Conservation (phyloP, 2,329 filamentous ascomycete species). For the Phialemonium atrogriseum region DNA sequence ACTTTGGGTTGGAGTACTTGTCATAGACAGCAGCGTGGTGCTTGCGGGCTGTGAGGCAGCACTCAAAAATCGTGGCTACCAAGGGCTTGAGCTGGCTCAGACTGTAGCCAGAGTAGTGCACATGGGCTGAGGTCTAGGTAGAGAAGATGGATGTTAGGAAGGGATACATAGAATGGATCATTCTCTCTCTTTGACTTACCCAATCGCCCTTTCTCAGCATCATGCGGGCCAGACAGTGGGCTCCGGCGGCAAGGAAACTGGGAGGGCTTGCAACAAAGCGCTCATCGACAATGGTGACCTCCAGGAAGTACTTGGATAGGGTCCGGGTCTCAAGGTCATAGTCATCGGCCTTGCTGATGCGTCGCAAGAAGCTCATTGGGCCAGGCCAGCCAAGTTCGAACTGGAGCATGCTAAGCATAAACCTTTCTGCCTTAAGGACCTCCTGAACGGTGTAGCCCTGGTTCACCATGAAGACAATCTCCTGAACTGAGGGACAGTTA, state of each 20-base stretch:
- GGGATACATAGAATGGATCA: not conserved
- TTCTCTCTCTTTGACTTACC: slow-evolving; percentile 49
- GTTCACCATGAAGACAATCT: slow-evolving; percentile 99
- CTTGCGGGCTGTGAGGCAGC: slow-evolving; percentile 69
- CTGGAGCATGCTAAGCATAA: slow-evolving; percentile 94
- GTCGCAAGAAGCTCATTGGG: slow-evolving; percentile 93
- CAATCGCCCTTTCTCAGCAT: slow-evolving; percentile 89
- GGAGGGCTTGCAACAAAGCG: slow-evolving; percentile 87
- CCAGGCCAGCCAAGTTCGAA: slow-evolving; percentile 98
- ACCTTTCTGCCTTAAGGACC: slow-evolving; percentile 93
- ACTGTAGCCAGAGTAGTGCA: slow-evolving; percentile 91
- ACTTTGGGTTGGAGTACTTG: slow-evolving; percentile 83
- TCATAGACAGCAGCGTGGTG: slow-evolving; percentile 86
- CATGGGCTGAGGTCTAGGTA: slow-evolving; percentile 65
- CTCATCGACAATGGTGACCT: slow-evolving; percentile 96
- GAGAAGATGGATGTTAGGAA: slow-evolving; percentile 33
- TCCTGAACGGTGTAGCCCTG: slow-evolving; percentile 82
- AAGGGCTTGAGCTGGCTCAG: slow-evolving; percentile 73
- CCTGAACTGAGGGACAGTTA: slow-evolving; percentile 87
- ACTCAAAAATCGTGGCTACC: slow-evolving; percentile 73
- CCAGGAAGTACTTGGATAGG: slow-evolving; percentile 94
- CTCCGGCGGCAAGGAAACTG: slow-evolving; percentile 83
- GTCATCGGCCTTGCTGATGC: slow-evolving; percentile 97
- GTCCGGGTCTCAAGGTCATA: slow-evolving; percentile 95
- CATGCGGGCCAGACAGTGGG: slow-evolving; percentile 82